A percentile compares a stretch with the other conserved stretches of the same genome.
These are phyloP conservation scores for Chloranthus sessilifolius DNA, from an alignment of 164 flowering plant species.

Conservation along the genomic window DNA sequence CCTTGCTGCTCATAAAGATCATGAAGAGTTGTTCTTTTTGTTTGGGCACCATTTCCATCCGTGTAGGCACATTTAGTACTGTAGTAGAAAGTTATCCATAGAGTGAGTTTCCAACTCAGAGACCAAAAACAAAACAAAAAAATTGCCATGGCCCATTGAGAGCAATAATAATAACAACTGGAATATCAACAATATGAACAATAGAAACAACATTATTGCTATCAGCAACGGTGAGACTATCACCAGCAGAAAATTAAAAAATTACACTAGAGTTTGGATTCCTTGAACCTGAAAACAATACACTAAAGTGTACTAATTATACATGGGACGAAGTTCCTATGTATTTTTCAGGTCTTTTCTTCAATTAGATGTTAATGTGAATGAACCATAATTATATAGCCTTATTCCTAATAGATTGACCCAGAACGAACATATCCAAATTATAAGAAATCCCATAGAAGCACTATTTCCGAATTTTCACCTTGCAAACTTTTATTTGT, in stretches of 20 bases:
- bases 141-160: too few relatives aligned
- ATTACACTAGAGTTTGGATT: too few relatives aligned
- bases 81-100: slow-evolving; percentile 3
- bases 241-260: too few relatives aligned
- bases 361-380: slow-evolving; percentile 1
- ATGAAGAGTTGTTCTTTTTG: slow-evolving; percentile 66
- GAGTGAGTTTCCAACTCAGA: too few relatives aligned
- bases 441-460: slow-evolving; percentile 2
- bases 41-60: slow-evolving; percentile 61
- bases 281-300: too few relatives aligned
- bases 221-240: too few relatives aligned
- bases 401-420: slow-evolving; percentile 4
- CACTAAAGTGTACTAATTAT: too few relatives aligned
- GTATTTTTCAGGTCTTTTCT: neutral
- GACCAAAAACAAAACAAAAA: neutral
- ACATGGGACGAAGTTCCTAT: neutral
- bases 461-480: slow-evolving; percentile 3
- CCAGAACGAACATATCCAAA: neutral
- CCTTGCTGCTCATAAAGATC: slow-evolving; percentile 89
- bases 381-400: slow-evolving; percentile 5
- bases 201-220: too few relatives aligned
- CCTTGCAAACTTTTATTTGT: slow-evolving; percentile 2
- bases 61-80: slow-evolving; percentile 62
- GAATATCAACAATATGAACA: too few relatives aligned
- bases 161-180: too few relatives aligned